Evolutionary conservation across 805 yeast species (phyloP).

Genomic region (Schwanniomyces yamadae): DNA sequence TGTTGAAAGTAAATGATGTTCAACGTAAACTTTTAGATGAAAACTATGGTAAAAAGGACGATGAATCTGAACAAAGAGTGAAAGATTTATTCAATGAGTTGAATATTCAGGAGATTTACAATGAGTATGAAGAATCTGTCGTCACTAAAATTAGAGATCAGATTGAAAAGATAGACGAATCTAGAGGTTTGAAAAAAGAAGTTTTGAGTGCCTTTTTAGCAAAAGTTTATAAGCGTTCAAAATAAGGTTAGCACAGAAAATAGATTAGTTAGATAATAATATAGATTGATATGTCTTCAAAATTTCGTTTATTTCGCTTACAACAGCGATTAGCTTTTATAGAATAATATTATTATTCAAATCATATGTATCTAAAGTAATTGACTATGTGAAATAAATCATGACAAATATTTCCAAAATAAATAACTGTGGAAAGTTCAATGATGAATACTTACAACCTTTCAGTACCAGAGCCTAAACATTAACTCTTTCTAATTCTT

Average conservation of each 20-base stretch:
- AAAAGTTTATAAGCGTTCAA: conserved; percentile 92
- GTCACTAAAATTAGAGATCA: conserved; percentile 62
- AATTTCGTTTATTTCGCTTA: too few relatives aligned
- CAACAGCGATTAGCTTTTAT: too few relatives aligned
- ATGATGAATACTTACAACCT: too few relatives aligned
- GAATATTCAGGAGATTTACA: conserved; percentile 67
- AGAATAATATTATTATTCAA: too few relatives aligned
- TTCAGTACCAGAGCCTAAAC: too few relatives aligned
- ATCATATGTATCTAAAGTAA: too few relatives aligned
- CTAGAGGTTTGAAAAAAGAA: conserved; percentile 87
- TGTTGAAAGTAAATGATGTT: conserved; percentile 70
- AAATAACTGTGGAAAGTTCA: too few relatives aligned
- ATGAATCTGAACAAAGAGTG: conserved; percentile 62
- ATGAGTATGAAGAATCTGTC: conserved; percentile 76
- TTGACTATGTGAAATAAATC: too few relatives aligned
- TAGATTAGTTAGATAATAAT: neutral
- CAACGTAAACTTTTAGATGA: conserved; percentile 82
- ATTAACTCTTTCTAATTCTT: conserved; percentile 75
- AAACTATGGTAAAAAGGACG: conserved; percentile 86
- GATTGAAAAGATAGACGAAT: conserved; percentile 78
- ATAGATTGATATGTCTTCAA: too few relatives aligned
- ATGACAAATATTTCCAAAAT: too few relatives aligned
- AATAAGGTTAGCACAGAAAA: conserved; percentile 41
- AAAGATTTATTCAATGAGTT: conserved; percentile 74
- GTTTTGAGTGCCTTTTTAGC: conserved; percentile 82